phyloP scores from a whole-genome alignment of 2,329 filamentous ascomycete species.

The Metarhizium brunneum region DNA sequence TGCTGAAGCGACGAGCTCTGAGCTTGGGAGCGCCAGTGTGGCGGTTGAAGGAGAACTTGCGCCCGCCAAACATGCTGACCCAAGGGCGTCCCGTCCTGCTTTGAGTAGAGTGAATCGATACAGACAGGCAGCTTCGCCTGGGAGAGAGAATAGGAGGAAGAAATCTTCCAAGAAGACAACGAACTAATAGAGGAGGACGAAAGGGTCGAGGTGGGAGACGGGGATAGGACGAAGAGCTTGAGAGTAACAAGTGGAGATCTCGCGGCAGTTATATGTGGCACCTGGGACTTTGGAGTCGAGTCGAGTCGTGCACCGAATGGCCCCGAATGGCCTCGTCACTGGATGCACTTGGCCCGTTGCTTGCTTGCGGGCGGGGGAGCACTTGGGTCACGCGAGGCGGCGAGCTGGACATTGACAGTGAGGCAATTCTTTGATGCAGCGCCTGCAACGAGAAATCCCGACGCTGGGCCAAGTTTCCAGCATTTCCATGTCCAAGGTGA shows the following conservation, averaged over 20 bases:
- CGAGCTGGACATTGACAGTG: not conserved
- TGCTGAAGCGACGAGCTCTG: slow-evolving; percentile 45
- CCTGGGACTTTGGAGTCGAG: not conserved
- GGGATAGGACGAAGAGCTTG: not conserved
- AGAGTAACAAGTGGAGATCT: slow-evolving; percentile 1
- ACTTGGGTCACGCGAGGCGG: not conserved
- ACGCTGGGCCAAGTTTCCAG: not conserved
- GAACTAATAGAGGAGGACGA: not conserved
- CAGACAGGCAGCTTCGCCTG: not conserved
- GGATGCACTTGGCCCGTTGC: not conserved
- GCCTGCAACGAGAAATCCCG: too few species aligned
- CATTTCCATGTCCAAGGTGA: not conserved
- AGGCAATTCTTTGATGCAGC: too few species aligned
- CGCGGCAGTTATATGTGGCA: slow-evolving; percentile 1
- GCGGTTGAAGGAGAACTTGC: slow-evolving; percentile 60
- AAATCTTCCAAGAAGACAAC: not conserved
- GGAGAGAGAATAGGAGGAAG: too few species aligned
- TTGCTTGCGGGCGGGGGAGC: not conserved
- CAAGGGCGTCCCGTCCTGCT: not conserved
- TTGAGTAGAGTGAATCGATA: not conserved
- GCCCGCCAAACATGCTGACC: slow-evolving; percentile 40
- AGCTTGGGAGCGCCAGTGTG: slow-evolving; percentile 53
- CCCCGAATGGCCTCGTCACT: not conserved
- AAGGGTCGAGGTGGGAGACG: not conserved
- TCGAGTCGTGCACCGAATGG: not conserved